A percentile compares a stretch with the other conserved stretches of the same genome.
These are phyloP conservation scores for Apiospora pterosperma DNA, from an alignment of 2,329 filamentous ascomycete genomes.

Conservation along the genomic window DNA sequence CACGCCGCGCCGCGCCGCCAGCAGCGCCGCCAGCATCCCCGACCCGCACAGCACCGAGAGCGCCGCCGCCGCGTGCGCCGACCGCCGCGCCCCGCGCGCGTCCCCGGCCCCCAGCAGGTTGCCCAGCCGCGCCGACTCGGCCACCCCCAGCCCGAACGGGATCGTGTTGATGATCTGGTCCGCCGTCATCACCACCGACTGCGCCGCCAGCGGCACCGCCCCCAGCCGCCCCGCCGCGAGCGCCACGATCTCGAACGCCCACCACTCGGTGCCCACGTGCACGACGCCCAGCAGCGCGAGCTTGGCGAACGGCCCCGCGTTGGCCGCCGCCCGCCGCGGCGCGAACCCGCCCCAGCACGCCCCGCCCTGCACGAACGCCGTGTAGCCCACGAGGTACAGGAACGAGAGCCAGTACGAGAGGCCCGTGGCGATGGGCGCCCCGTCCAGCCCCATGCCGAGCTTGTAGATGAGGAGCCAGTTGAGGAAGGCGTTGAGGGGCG, in stretches of 20 bases:
- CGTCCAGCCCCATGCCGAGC: slow-evolving; percentile 67
- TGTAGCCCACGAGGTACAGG: slow-evolving; percentile 69
- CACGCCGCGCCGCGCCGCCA: slow-evolving; percentile 69
- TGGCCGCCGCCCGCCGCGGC: slow-evolving; percentile 59
- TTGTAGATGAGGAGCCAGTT: slow-evolving; percentile 79
- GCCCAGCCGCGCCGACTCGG: slow-evolving; percentile 72
- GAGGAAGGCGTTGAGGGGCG: slow-evolving; percentile 74
- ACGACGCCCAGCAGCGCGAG: slow-evolving; percentile 74
- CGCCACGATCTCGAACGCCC: slow-evolving; percentile 90
- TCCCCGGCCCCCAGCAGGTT: slow-evolving; percentile 73
- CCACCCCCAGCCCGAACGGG: slow-evolving; percentile 82
- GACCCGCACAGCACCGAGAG: slow-evolving; percentile 68
- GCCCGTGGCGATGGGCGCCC: slow-evolving; percentile 77
- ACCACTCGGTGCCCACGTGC: slow-evolving; percentile 90
- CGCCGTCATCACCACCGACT: slow-evolving; percentile 86
- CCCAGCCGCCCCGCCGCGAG: slow-evolving; percentile 78
- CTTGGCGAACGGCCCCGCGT: slow-evolving; percentile 67
- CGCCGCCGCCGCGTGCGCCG: slow-evolving; percentile 72
- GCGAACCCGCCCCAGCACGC: slow-evolving; percentile 77
- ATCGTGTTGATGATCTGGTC: slow-evolving; percentile 84
- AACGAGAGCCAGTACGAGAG: slow-evolving; percentile 87
- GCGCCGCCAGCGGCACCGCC: slow-evolving; percentile 74
- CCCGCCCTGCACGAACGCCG: slow-evolving; percentile 65
- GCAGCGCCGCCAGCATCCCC: slow-evolving; percentile 63
- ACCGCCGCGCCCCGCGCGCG: slow-evolving; percentile 61